phyloP scores from a whole-genome alignment of 768 basidiomycete species.

The Serendipita sp. region DNA sequence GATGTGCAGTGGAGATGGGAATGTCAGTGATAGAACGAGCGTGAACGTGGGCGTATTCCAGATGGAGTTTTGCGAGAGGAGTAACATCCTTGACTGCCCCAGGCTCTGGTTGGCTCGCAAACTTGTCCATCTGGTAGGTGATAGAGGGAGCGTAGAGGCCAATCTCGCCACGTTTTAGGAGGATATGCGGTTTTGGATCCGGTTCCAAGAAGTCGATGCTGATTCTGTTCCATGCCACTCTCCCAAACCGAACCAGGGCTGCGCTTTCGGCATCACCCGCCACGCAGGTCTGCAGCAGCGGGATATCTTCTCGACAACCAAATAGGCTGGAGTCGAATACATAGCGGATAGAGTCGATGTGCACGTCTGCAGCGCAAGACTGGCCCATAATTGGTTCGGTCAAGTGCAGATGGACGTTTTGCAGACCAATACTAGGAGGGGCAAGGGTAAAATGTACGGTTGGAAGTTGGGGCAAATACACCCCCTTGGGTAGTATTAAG shows the following conservation, averaged over 20 bases:
- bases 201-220: not conserved
- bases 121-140: not conserved
- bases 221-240: not conserved
- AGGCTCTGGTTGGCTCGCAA: not conserved
- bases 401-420: not conserved
- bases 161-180: not conserved
- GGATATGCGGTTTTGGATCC: not conserved
- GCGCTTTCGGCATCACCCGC: not conserved
- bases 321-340: not conserved
- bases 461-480: too few species aligned
- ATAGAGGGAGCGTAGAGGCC: not conserved
- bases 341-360: not conserved
- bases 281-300: not conserved
- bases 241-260: not conserved
- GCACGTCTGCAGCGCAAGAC: not conserved
- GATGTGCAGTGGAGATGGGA: not conserved
- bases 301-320: not conserved
- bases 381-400: too few species aligned
- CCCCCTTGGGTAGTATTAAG: too few species aligned
- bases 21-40: not conserved
- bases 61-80: not conserved
- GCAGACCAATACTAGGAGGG: not conserved
- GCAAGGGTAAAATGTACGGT: not conserved
- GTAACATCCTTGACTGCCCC: not conserved
- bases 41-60: not conserved